Evolutionary conservation across 805 yeast genomes (phyloP), one percentile per base, ranked within the genome.

Genomic region (Candida arabinofermentans): DNA sequence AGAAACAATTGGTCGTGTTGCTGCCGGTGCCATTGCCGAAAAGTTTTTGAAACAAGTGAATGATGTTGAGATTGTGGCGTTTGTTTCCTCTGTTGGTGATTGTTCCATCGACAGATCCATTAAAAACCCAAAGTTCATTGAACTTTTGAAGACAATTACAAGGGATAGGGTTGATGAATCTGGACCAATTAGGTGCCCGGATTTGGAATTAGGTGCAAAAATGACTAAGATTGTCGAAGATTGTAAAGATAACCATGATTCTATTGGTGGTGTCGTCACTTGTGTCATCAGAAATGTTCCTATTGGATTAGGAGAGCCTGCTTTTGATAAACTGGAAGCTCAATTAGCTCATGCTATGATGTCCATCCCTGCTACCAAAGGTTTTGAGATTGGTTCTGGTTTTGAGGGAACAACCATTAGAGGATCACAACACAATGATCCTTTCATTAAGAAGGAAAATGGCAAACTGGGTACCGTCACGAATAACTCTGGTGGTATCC

Each of bases 21-120:
- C 98, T 36, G 98, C 97, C 8, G 97, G 97, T 59, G 98, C 96
- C 39, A 81, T 93, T 65, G 99, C 99, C 37, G 99, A 93, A 66
- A 91, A 90, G 68, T 82, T 87, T 50, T 75, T 93, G 58, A 60
- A 68, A 37, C 80, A 83, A 54, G 84, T 86, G 41, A 81, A 84
- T 59, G 76, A 78, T 45, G 93, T 93, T 35, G 98, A 91, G 65
- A 87, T 93, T 56, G 96, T 93, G 36, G 99, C 97, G 0, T 93
- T 93, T 66, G 97, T 91, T 18, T 79, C 93, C n/a, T 84, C 86
- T 46, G 96, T 93, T 48, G 99, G 99, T 34, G 71, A 75, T 22
- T 72, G 86, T 37, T 68, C 83, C 53, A 83, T 93, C 77, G 73
- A 83, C 65, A 78, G 96, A 64, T 78, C 82, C 53, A 77, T 90